A percentile compares a stretch with the other conserved stretches of the same genome.
phyloP scores from a whole-genome alignment of 2,329 filamentous ascomycete species.

The Madurella mycetomatis region DNA sequence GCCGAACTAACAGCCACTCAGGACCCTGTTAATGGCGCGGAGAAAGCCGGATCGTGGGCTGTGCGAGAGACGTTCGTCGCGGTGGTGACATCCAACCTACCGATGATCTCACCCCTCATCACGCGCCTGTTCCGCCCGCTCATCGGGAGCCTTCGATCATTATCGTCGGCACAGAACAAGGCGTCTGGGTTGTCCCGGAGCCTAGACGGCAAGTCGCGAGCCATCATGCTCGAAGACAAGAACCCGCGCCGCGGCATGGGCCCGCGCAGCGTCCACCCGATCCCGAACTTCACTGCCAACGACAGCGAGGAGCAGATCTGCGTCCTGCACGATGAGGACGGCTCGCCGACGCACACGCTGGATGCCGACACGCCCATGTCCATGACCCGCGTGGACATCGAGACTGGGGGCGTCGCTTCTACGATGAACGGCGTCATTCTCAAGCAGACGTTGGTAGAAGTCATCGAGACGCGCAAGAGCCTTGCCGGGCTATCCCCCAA shows the following conservation, averaged over 20 bases:
- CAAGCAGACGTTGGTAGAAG: conserved; percentile 22
- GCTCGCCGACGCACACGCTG: not conserved
- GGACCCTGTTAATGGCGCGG: conserved; percentile 35
- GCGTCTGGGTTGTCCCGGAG: conserved; percentile 10
- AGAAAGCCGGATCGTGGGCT: conserved; percentile 38
- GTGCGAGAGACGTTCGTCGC: conserved; percentile 38
- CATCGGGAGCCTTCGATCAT: conserved; percentile 33
- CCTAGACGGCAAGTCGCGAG: conserved; percentile 11
- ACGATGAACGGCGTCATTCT: conserved; percentile 15
- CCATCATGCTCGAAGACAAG: conserved; percentile 27
- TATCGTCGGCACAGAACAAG: conserved; percentile 19
- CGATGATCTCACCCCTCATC: conserved; percentile 40
- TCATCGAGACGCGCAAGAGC: conserved; percentile 17
- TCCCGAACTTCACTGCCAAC: conserved; percentile 27
- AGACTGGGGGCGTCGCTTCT: not conserved
- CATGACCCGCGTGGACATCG: conserved; percentile 9
- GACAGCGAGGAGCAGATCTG: conserved; percentile 29
- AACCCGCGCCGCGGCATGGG: conserved; percentile 28
- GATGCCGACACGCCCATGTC: not conserved
- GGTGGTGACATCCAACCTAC: conserved; percentile 37
- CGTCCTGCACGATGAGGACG: not conserved
- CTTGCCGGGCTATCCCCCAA: not conserved
- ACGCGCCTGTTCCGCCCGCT: conserved; percentile 35
- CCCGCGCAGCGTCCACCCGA: conserved; percentile 26
- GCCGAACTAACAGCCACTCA: not conserved